Evolutionary conservation across 169 alveolate genomes (phyloP).

Genomic region (Plasmodium gallinaceum): DNA sequence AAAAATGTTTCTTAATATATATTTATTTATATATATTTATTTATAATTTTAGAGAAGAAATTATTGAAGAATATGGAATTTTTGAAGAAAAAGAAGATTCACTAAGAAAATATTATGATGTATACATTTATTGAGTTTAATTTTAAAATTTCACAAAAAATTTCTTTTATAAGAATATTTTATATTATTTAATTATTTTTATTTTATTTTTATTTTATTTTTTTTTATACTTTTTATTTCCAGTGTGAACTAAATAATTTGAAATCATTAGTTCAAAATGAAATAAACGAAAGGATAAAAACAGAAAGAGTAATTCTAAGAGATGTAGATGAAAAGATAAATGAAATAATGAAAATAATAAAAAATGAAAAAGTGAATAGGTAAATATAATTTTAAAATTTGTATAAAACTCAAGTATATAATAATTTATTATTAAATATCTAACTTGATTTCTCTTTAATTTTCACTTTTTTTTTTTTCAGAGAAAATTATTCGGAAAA

Average conservation of each 20-base stretch:
- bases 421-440: background rate
- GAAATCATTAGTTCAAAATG: conserved; percentile 48
- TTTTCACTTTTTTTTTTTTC: conserved; percentile 11
- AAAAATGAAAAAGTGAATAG: conserved; percentile 61
- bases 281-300: conserved; percentile 66
- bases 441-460: background rate
- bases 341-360: conserved; percentile 66
- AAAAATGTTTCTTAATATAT: background rate
- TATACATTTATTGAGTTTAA: background rate
- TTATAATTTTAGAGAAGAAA: conserved; percentile 41
- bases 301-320: conserved; percentile 56
- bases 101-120: conserved; percentile 68
- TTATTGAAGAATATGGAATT: conserved; percentile 52
- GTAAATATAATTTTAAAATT: conserved; percentile 5
- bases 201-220: background rate
- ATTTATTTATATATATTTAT: background rate
- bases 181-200: background rate
- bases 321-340: conserved; percentile 70
- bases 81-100: conserved; percentile 72
- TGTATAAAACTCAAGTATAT: background rate
- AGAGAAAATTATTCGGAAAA: conserved; percentile 73
- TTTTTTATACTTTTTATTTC: conserved; percentile 1
- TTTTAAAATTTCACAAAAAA: background rate
- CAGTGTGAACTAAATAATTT: conserved; percentile 46
- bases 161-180: background rate